Evolutionary conservation across 129 eudicot genomes (phyloP), one percentile per base, ranked within the genome.

Genomic region (Chrysanthemum lavandulifolium): DNA sequence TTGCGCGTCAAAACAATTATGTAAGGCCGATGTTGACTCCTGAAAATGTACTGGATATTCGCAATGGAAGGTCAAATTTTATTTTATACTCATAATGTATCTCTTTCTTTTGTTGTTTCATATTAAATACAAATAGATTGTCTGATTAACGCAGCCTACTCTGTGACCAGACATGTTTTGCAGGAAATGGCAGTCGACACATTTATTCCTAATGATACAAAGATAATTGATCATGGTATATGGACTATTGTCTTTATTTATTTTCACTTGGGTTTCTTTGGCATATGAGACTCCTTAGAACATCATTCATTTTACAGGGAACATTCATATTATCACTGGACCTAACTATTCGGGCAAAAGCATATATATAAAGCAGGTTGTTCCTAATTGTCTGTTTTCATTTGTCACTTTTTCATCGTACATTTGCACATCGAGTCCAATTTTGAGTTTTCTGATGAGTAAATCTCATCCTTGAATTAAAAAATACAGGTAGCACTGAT

Each of bases 171-270:
- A 71, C 98, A 94, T 84, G 91, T 90, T 79, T 88, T 94, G 85
- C 99, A 94, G 93, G 99, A 94, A 81, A 88, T 94, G 96, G 85
- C 94, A 13, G 97, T 94, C 12, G 99, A 90, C 86, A 88, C 91
- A 66, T 94, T 90, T 82, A 95, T 95, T 78, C 97, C 97, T 14
- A 95, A 95, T 84, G 94, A 95, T 65, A 95, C 99, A 73, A 90
- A 82, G 77, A 84, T 94, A 62, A 47, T 79, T 13, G 93, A 88
- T 82, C 81, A 88, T 68, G 96, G 96, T 91, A 69, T 57, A 13
- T 77, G 65, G 16, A 33, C 2, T 48, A 45, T 52, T 57, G 8
- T 62, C 71, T 45, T 63, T 74, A 62, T 78, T 72, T 67, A 21
- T 45, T 56, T 40, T 33, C 61, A 21, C 64, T 19, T 72, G 68